Evolutionary conservation across 495 filamentous ascomycete species (phyloP), one percentile per base, ranked within the genome.

Genomic region (Echria macrotheca): DNA sequence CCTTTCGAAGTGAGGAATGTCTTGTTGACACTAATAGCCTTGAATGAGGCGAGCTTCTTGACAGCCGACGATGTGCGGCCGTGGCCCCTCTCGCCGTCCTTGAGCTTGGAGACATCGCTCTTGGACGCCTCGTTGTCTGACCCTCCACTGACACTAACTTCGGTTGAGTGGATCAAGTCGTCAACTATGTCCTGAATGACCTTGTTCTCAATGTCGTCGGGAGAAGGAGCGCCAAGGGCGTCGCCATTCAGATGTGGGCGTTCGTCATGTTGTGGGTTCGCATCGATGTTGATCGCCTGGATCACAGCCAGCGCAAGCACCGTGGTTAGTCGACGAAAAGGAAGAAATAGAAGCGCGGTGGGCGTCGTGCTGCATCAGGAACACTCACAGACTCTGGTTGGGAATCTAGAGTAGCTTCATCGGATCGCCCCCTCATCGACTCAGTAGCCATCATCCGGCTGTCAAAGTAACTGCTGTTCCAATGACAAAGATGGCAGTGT

Each of bases 21-120:
- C 64, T 91, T 95, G 58, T 95, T 95, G 58, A 96, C 91, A 1
- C 88, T 95, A 52, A 97, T 87, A 4, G 90, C 81, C 65, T 96
- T 97, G 77, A 97, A 99, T 8, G 84, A 81, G n/a, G 81, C 65
- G 22, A 83, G 83, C 65, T 89, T 93, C 75, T 91, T 96, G 36
- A 86, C 72, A 6, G 74, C 61, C 1, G 89, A 87, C 17, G 81
- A 78, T 18, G 78, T 80, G 39, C 86, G 84, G 44, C 69, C 64
- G 63, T 87, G 82, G 48, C 81, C 73, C 54, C 75, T 81, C 39
- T 78, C 74, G 45, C 65, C 72, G 25, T 70, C 70, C 44, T 77
- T 69, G 44, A 62, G 58, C 58, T 75, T 78, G 23, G 66, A 63
- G 28, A 60, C 61, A 61, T 78, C 74, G 44, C 67, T 58, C 54